A percentile compares a stretch with the other conserved stretches of the same genome.
These are phyloP conservation scores for Ustilago nuda DNA, from an alignment of 1,284 basidiomycete species.

Conservation along the genomic window DNA sequence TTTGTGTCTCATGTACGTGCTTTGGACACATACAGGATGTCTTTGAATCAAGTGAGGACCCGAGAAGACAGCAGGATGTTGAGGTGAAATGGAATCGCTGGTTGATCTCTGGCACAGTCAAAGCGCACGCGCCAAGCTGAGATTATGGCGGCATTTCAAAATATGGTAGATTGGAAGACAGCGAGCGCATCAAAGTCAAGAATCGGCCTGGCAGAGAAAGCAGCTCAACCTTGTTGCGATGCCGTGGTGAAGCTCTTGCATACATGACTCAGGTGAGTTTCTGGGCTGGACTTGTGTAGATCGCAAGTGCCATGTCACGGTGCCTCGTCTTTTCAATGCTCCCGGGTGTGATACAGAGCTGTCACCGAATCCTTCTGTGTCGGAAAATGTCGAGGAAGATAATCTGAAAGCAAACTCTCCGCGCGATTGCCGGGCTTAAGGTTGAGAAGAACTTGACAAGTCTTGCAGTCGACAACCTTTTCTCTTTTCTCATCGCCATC, in stretches of 20 bases:
- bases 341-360: not conserved
- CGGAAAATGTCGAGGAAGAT: not conserved
- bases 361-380: not conserved
- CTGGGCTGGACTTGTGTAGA: not conserved
- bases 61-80: not conserved
- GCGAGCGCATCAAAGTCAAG: constrained; percentile 10
- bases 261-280: not conserved
- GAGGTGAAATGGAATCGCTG: not conserved
- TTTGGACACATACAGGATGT: not conserved
- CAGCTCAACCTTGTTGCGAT: constrained; percentile 2
- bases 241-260: constrained; percentile 6
- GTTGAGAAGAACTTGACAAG: constrained; percentile 1
- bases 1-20: not conserved
- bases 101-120: not conserved
- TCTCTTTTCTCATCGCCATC: not conserved
- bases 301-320: not conserved
- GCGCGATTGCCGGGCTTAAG: constrained; percentile 8
- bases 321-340: not conserved
- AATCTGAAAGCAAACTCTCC: not conserved
- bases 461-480: not conserved
- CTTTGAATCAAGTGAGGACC: not conserved
- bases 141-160: constrained; percentile 5
- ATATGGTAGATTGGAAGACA: not conserved
- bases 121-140: not conserved
- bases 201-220: constrained; percentile 5